phyloP scores from a whole-genome alignment of 768 basidiomycete genomes.

The Crassisporium funariophilum region DNA sequence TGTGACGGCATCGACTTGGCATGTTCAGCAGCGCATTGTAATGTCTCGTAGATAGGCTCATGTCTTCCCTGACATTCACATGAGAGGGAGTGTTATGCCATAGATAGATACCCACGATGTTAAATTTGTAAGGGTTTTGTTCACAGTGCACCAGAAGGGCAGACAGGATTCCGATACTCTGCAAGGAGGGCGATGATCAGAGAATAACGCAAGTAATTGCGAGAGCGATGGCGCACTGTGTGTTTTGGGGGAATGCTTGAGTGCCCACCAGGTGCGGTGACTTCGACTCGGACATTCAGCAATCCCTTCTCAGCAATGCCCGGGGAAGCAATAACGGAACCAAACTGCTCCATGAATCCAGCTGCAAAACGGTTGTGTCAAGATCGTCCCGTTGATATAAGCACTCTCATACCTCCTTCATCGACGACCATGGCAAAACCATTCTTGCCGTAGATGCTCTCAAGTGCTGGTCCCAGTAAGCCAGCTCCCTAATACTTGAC shows the following conservation, averaged over 20 bases:
- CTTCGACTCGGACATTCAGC: conserved; percentile 61
- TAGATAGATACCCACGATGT: conserved; percentile 43
- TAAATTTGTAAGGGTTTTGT: conserved; percentile 54
- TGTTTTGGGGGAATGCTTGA: conserved; percentile 83
- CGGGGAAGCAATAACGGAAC: conserved; percentile 58
- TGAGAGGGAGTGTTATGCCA: no score
- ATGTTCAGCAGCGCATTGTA: conserved; percentile 70
- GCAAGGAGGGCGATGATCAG: neutral
- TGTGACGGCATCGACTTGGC: conserved; percentile 52
- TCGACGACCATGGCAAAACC: conserved; percentile 82
- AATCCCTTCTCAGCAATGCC: conserved; percentile 78
- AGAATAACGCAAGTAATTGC: neutral
- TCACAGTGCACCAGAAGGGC: conserved; percentile 71
- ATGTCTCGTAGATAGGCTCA: conserved; percentile 57
- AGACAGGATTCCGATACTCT: conserved; percentile 85
- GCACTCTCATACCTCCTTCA: conserved; percentile 71
- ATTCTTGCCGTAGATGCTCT: conserved; percentile 66
- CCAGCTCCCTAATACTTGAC: conserved; percentile 73
- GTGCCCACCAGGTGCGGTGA: conserved; percentile 78
- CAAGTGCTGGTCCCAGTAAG: conserved; percentile 47
- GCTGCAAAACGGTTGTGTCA: conserved; percentile 28
- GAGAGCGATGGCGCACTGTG: conserved; percentile 48
- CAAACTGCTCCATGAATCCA: conserved; percentile 51
- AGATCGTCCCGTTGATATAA: neutral
- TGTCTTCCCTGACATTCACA: no score